Conservation (phyloP, 2,329 filamentous ascomycete species). For the Phoma sp. region DNA sequence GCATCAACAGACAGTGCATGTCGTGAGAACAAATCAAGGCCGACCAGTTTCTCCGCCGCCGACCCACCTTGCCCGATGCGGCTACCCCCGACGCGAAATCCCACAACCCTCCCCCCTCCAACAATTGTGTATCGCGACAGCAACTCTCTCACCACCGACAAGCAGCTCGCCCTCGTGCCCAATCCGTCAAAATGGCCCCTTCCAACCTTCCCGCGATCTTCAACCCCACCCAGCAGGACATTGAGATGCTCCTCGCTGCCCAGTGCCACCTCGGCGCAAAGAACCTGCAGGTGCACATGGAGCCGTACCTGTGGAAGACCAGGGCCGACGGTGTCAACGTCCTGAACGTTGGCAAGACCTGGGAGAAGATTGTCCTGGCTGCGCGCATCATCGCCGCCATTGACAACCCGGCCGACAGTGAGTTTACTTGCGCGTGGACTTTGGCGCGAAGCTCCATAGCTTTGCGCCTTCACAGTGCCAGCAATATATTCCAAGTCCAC, state of each 20-base stretch:
- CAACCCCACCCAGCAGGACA: slow-evolving; percentile 97
- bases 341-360: slow-evolving; percentile 99
- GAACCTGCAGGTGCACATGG: slow-evolving; percentile 99
- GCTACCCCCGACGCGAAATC: not conserved
- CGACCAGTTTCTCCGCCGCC: not conserved
- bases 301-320: slow-evolving; percentile 99
- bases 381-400: slow-evolving; percentile 98
- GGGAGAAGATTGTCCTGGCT: slow-evolving; percentile 99
- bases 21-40: not conserved
- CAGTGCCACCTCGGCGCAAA: slow-evolving; percentile 97
- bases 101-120: slow-evolving; percentile 19
- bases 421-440: slow-evolving; percentile 44
- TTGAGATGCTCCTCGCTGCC: slow-evolving; percentile 98
- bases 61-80: not conserved
- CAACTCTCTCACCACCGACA: slow-evolving; percentile 29
- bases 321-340: slow-evolving; percentile 98
- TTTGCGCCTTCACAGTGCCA: too few species aligned
- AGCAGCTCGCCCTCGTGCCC: slow-evolving; percentile 33
- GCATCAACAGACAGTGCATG: too few species aligned
- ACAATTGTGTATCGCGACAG: slow-evolving; percentile 24
- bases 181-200: slow-evolving; percentile 81
- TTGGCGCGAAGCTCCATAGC: too few species aligned
- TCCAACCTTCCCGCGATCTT: slow-evolving; percentile 92
- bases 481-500: too few species aligned
- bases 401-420: slow-evolving; percentile 98